phyloP scores from a whole-genome alignment of 495 filamentous ascomycete species.

The Tuber indicum region DNA sequence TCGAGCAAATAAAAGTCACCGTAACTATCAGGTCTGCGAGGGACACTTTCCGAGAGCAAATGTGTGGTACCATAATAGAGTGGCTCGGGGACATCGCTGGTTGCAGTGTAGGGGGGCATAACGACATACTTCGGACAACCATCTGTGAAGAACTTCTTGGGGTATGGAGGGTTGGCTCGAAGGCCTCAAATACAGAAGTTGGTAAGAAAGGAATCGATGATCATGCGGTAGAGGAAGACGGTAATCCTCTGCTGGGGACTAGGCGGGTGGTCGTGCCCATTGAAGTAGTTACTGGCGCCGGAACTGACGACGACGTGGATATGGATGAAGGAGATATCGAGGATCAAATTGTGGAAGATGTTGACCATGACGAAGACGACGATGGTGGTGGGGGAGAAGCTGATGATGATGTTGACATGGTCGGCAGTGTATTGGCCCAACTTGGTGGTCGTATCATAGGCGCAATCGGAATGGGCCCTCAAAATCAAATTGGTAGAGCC shows the following conservation, averaged over 20 bases:
- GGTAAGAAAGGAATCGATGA: constrained; percentile 86
- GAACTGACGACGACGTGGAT: constrained; percentile 49
- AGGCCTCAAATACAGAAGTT: constrained; percentile 73
- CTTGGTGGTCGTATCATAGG: constrained; percentile 12
- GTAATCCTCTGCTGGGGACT: constrained; percentile 11
- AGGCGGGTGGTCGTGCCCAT: constrained; percentile 33
- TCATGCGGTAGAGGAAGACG: constrained; percentile 53
- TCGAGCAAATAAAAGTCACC: constrained; percentile 93
- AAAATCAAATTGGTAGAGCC: background rate
- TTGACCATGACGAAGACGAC: constrained; percentile 42
- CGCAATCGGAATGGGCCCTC: constrained; percentile 17
- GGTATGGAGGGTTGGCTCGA: constrained; percentile 78
- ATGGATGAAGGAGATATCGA: constrained; percentile 46
- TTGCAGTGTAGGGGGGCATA: constrained; percentile 74
- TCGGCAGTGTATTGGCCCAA: constrained; percentile 31
- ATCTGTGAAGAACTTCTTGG: constrained; percentile 88
- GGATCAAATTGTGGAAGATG: constrained; percentile 48
- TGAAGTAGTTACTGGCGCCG: constrained; percentile 47
- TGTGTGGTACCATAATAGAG: constrained; percentile 96
- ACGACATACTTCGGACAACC: constrained; percentile 66
- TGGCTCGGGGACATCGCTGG: constrained; percentile 92
- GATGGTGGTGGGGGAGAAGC: constrained; percentile 46
- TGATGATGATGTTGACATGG: constrained; percentile 57
- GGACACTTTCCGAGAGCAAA: constrained; percentile 94
- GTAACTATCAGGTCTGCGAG: constrained; percentile 87